Percentiles rank a stretch among this genome's conserved stretches.
Evolutionary conservation across 2,329 filamentous ascomycete species (phyloP).

Genomic region (Helotiales sp.): DNA sequence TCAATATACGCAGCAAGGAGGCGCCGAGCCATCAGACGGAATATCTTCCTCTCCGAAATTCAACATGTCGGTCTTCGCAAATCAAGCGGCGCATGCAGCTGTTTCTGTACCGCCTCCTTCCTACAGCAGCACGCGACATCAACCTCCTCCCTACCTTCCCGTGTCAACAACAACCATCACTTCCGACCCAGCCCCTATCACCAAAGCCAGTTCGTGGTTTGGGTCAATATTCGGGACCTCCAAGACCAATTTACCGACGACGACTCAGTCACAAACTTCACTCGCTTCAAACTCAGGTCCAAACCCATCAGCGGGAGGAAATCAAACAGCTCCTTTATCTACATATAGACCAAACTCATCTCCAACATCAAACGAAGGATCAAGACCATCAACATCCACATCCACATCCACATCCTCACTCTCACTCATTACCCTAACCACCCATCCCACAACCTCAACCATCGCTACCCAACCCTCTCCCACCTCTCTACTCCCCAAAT

Average conservation of each 20-base stretch:
- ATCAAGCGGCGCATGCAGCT: background rate
- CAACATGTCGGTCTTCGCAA: conserved; percentile 10
- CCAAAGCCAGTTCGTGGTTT: too few relatives aligned
- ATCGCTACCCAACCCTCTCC: background rate
- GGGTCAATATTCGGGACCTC: background rate
- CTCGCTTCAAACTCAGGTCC: background rate
- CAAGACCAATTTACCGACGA: background rate
- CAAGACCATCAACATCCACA: background rate
- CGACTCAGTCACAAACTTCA: background rate
- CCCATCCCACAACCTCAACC: background rate
- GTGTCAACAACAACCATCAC: background rate
- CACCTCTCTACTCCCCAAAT: background rate
- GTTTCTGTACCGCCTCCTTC: background rate
- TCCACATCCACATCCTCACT: background rate
- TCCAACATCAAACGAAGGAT: background rate
- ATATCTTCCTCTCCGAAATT: background rate
- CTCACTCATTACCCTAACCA: too few relatives aligned
- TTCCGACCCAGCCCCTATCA: background rate
- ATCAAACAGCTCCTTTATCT: background rate
- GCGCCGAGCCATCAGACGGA: too few relatives aligned
- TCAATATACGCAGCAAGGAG: background rate
- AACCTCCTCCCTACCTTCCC: background rate
- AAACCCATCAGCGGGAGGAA: background rate
- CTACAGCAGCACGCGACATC: background rate
- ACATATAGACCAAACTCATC: background rate